phyloP scores from a whole-genome alignment of 2,329 filamentous ascomycete species.

The Cadophora gregata region DNA sequence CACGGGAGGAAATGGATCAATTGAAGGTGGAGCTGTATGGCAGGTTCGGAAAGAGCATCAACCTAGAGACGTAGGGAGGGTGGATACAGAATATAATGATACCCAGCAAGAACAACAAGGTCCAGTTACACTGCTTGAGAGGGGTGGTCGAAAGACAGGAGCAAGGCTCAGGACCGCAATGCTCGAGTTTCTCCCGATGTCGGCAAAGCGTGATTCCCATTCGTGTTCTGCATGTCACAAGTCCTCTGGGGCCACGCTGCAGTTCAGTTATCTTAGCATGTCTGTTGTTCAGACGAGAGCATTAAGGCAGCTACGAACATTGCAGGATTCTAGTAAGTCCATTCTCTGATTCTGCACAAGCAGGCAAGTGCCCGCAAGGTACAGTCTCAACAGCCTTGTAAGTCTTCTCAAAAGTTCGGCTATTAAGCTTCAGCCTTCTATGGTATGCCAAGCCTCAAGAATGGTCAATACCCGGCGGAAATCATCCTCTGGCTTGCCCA shows the following conservation, averaged over 20 bases:
- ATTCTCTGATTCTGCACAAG: background rate
- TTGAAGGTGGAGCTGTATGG: conserved; percentile 94
- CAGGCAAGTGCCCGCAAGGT: background rate
- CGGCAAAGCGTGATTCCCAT: background rate
- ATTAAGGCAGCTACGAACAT: background rate
- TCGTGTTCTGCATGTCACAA: background rate
- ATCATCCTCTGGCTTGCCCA: background rate
- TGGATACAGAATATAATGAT: conserved; percentile 33
- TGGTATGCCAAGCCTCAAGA: background rate
- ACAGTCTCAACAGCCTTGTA: background rate
- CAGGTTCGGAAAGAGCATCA: conserved; percentile 95
- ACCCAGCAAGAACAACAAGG: conserved; percentile 25
- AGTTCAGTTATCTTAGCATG: background rate
- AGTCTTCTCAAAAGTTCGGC: no score
- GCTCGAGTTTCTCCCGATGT: background rate
- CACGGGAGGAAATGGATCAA: conserved; percentile 86
- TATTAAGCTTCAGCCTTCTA: background rate
- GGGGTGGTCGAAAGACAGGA: background rate
- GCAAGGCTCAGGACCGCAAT: background rate
- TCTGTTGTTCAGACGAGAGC: background rate
- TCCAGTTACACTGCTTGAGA: conserved; percentile 3
- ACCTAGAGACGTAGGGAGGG: conserved; percentile 76
- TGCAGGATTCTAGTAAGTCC: background rate
- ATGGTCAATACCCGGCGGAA: background rate
- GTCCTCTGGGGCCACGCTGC: background rate